Percentiles rank a stretch among this genome's conserved stretches.
phyloP scores from a whole-genome alignment of 2,329 filamentous ascomycete species.

The Westerdykella ornata region DNA sequence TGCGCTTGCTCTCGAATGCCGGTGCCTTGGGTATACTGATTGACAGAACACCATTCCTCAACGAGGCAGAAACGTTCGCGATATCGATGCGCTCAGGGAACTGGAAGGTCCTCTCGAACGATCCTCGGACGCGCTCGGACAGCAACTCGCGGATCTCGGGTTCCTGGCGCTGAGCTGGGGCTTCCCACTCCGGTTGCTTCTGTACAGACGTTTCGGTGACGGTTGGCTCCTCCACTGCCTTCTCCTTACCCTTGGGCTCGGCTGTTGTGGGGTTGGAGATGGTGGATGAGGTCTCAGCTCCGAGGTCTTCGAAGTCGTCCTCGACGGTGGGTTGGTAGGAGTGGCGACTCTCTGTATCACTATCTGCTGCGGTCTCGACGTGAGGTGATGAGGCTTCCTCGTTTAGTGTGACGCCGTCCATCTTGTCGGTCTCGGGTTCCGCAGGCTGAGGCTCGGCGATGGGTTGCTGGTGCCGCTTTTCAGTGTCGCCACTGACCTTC shows the following conservation, averaged over 20 bases:
- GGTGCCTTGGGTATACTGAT: slow-evolving; percentile 59
- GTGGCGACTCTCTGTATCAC: slow-evolving; percentile 27
- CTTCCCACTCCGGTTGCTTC: slow-evolving; percentile 16
- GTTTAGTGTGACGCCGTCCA: slow-evolving; percentile 17
- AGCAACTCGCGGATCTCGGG: slow-evolving; percentile 28
- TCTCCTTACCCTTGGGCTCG: slow-evolving; percentile 27
- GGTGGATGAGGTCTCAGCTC: slow-evolving; percentile 24
- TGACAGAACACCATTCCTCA: slow-evolving; percentile 60
- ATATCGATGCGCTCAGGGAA: slow-evolving; percentile 61
- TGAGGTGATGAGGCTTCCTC: slow-evolving; percentile 11
- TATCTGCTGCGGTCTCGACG: slow-evolving; percentile 9
- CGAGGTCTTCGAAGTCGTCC: slow-evolving; percentile 34
- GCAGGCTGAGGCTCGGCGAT: slow-evolving; percentile 6
- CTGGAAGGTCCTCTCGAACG: slow-evolving; percentile 62
- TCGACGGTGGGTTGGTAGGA: slow-evolving; percentile 34
- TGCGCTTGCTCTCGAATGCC: slow-evolving; percentile 19
- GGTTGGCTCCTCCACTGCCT: slow-evolving; percentile 13
- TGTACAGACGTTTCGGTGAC: slow-evolving; percentile 13
- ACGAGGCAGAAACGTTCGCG: slow-evolving; percentile 53
- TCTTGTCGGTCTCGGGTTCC: slow-evolving; percentile 7
- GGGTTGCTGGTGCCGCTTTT: slow-evolving; percentile 10
- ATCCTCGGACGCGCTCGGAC: slow-evolving; percentile 58
- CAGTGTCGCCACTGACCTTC: slow-evolving; percentile 28
- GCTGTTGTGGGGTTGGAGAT: slow-evolving; percentile 12
- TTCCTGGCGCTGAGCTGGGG: slow-evolving; percentile 8